Evolutionary conservation across 2,329 filamentous ascomycete genomes (phyloP).

Genomic region (Metarhizium humberi): DNA sequence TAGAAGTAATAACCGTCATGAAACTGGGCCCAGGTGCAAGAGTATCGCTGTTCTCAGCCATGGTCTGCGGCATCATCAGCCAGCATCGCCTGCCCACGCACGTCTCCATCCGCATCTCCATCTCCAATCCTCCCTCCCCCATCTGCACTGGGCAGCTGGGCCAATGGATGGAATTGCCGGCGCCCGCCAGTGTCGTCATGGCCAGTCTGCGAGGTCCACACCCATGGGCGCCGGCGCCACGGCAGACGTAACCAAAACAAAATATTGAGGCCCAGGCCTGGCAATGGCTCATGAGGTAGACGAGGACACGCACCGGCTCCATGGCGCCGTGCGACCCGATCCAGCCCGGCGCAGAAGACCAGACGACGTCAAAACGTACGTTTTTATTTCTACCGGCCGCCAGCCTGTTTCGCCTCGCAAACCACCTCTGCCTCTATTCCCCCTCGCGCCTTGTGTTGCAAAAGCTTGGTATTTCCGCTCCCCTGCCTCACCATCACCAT

Average conservation of each 20-base stretch:
- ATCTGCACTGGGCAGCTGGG: not conserved
- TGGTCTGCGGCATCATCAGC: not conserved
- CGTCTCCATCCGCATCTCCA: not conserved
- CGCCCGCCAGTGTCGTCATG: slow-evolving; percentile 12
- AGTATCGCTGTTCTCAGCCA: not conserved
- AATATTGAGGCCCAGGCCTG: no score
- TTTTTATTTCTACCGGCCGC: not conserved
- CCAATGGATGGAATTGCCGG: not conserved
- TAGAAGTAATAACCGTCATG: no score
- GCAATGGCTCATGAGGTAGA: no score
- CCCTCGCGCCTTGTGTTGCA: not conserved
- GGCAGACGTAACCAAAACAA: not conserved
- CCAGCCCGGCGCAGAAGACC: no score
- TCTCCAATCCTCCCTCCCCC: not conserved
- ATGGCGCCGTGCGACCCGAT: no score
- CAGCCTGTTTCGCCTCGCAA: not conserved
- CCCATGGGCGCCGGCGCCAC: slow-evolving; percentile 1
- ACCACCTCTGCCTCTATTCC: not conserved
- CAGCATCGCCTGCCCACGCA: not conserved
- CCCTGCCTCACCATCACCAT: no score
- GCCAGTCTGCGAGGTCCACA: slow-evolving; percentile 3
- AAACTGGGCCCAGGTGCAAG: not conserved
- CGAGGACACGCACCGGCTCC: no score
- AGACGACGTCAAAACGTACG: not conserved
- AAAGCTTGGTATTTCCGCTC: no score